Evolutionary conservation across 441 rosid genomes (phyloP).

Genomic region (Dalechampia spathulata): DNA sequence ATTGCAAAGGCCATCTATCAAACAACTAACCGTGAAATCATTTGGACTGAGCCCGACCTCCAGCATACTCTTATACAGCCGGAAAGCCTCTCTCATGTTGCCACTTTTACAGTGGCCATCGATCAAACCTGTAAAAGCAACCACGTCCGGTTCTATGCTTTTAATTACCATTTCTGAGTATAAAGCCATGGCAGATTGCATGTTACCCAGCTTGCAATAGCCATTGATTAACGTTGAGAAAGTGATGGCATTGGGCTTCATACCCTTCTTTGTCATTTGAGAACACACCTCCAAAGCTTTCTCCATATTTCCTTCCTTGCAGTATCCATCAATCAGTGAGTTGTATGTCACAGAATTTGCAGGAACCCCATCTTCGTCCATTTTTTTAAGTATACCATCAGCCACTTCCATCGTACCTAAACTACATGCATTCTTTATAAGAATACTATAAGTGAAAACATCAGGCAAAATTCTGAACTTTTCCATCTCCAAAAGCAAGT

Average conservation of each 20-base stretch:
- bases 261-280: slow-evolving; percentile 62
- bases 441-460: slow-evolving; percentile 48
- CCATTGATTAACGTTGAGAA: slow-evolving; percentile 70
- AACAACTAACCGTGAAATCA: slow-evolving; percentile 63
- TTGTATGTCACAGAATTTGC: slow-evolving; percentile 53
- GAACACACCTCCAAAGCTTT: slow-evolving; percentile 50
- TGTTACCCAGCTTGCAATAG: slow-evolving; percentile 50
- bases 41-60: slow-evolving; percentile 57
- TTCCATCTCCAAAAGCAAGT: slow-evolving; percentile 39
- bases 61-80: slow-evolving; percentile 56
- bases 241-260: slow-evolving; percentile 69
- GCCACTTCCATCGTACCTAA: slow-evolving; percentile 40
- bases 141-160: slow-evolving; percentile 54
- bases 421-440: slow-evolving; percentile 43
- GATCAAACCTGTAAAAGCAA: slow-evolving; percentile 70
- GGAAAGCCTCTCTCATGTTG: slow-evolving; percentile 52
- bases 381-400: slow-evolving; percentile 28
- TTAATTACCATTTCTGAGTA: slow-evolving; percentile 58
- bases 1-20: slow-evolving; percentile 73
- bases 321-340: slow-evolving; percentile 50
- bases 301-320: slow-evolving; percentile 43
- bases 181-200: slow-evolving; percentile 37
- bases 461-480: slow-evolving; percentile 35
- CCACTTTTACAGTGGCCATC: slow-evolving; percentile 61
- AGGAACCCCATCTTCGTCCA: slow-evolving; percentile 36